These are phyloP conservation scores for Quercus gilva DNA, from an alignment of 306 rosid genomes.

Conservation along the genomic window DNA sequence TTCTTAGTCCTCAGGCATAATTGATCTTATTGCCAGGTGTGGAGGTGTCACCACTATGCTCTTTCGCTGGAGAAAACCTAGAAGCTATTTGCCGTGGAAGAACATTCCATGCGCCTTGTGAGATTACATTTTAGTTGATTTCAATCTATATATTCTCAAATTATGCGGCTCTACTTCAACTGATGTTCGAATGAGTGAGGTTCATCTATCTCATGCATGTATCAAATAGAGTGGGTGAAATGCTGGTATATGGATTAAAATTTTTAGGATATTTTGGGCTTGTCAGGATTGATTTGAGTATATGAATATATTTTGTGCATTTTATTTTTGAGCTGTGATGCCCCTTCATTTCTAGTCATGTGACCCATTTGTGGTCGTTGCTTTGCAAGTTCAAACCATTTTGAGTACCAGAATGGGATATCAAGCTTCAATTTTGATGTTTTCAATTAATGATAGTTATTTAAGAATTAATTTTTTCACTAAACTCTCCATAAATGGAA, in stretches of 20 bases:
- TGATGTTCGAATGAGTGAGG: constrained; percentile 19
- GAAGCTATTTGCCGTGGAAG: constrained; percentile 96
- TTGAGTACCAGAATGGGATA: neutral
- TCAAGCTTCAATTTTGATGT: neutral
- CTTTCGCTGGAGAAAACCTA: constrained; percentile 92
- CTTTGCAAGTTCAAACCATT: neutral
- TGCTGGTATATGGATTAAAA: constrained; percentile 5
- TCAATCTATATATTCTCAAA: neutral
- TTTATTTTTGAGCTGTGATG: neutral
- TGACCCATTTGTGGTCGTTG: neutral
- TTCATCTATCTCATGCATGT: constrained; percentile 21
- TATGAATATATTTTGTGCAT: neutral
- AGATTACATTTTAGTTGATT: constrained; percentile 70
- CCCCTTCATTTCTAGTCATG: neutral
- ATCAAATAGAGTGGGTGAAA: constrained; percentile 11
- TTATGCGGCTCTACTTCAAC: constrained; percentile 37
- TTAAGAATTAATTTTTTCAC: too few species aligned
- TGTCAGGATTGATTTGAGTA: constrained; percentile 16
- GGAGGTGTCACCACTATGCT: constrained; percentile 94
- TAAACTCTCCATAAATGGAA: too few species aligned
- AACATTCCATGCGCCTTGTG: constrained; percentile 98
- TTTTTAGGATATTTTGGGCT: constrained; percentile 5
- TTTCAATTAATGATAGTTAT: neutral
- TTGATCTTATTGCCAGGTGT: constrained; percentile 57
- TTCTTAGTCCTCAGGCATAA: constrained; percentile 15